phyloP scores from a whole-genome alignment of 2,329 filamentous ascomycete species.

The Penicillium sumatraense region DNA sequence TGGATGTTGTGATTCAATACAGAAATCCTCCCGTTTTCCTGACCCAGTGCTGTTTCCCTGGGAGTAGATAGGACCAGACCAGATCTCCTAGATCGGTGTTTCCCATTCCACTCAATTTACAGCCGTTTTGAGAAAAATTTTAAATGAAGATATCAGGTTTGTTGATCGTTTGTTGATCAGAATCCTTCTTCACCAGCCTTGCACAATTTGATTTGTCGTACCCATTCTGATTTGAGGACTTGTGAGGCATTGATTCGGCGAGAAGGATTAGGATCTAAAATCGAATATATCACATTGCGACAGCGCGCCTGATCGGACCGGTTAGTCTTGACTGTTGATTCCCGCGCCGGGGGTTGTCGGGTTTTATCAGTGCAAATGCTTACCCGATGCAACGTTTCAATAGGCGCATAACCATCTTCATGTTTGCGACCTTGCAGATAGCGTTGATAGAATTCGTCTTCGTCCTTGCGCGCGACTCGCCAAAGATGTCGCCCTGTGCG shows the following conservation, averaged over 20 bases:
- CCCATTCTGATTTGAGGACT: slow-evolving; percentile 98
- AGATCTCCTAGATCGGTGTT: neutral
- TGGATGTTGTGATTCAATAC: neutral
- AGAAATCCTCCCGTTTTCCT: neutral
- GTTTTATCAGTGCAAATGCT: too few species aligned
- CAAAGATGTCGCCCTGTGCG: slow-evolving; percentile 92
- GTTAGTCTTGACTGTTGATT: slow-evolving; percentile 20
- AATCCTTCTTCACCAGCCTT: slow-evolving; percentile 95
- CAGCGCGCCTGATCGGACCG: slow-evolving; percentile 78
- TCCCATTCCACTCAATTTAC: too few species aligned
- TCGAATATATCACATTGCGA: slow-evolving; percentile 98
- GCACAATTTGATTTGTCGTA: slow-evolving; percentile 95
- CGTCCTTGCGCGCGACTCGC: slow-evolving; percentile 94
- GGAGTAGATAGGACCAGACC: neutral
- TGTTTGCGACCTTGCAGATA: slow-evolving; percentile 92
- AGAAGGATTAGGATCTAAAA: slow-evolving; percentile 90
- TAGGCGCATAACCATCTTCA: slow-evolving; percentile 93
- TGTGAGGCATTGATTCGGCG: slow-evolving; percentile 94
- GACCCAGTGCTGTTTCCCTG: neutral
- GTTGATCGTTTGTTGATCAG: too few species aligned
- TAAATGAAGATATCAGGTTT: too few species aligned
- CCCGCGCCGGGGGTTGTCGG: too few species aligned
- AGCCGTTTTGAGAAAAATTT: too few species aligned
- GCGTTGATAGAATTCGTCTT: slow-evolving; percentile 95
- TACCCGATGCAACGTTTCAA: slow-evolving; percentile 93